These are phyloP conservation scores for Ophiostoma montium DNA, from an alignment of 2,329 filamentous ascomycete species.

Conservation along the genomic window DNA sequence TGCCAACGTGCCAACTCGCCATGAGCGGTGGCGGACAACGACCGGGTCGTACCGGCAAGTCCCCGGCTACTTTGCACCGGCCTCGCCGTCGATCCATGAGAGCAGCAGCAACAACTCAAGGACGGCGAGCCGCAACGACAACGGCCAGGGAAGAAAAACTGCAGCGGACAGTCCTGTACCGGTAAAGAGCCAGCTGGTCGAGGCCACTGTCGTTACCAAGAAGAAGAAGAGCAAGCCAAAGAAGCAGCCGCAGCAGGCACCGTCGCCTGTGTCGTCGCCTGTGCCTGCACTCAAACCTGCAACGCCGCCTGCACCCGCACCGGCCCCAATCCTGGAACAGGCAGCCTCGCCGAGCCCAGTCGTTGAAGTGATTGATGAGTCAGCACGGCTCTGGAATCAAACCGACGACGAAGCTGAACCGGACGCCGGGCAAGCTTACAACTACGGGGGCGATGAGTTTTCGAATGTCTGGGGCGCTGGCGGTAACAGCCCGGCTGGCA, in stretches of 20 bases:
- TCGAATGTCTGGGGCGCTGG: constrained; percentile 14
- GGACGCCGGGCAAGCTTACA: constrained; percentile 10
- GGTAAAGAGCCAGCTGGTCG: background rate
- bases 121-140: background rate
- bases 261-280: background rate
- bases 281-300: background rate
- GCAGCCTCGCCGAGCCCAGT: background rate
- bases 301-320: background rate
- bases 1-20: constrained; percentile 52
- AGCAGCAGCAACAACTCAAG: background rate
- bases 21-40: constrained; percentile 39
- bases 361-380: background rate
- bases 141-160: background rate
- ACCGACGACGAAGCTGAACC: background rate
- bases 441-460: constrained; percentile 14
- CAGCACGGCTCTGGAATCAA: background rate
- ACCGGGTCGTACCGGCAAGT: constrained; percentile 23
- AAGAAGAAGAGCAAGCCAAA: constrained; percentile 15
- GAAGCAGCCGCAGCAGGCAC: background rate
- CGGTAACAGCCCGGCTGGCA: background rate
- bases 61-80: constrained; percentile 4
- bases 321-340: no score
- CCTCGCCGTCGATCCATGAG: background rate
- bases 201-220: constrained; percentile 4
- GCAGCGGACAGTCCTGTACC: background rate